phyloP scores from a whole-genome alignment of 2,329 filamentous ascomycete genomes.

The Ophiostoma ips region DNA sequence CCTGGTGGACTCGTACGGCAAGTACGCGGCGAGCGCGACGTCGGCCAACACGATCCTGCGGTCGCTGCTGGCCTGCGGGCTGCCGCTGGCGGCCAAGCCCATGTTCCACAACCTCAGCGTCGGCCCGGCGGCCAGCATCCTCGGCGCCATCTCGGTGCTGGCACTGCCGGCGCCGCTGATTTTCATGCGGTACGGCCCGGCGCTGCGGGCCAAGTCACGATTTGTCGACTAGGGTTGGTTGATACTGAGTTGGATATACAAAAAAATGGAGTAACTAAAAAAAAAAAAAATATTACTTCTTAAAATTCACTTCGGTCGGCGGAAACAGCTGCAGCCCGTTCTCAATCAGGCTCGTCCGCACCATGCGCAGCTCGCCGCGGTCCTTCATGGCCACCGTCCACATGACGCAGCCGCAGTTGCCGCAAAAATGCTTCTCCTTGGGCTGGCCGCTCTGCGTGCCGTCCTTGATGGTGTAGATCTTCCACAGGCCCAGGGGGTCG shows the following conservation, averaged over 20 bases:
- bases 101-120: conserved; percentile 37
- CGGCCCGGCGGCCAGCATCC: conserved; percentile 12
- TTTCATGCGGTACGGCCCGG: conserved; percentile 9
- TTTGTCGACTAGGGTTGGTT: conserved; percentile 4
- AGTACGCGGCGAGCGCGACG: conserved; percentile 47
- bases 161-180: conserved; percentile 35
- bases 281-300: neutral
- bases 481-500: conserved; percentile 11
- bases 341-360: conserved; percentile 13
- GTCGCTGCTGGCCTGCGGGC: conserved; percentile 39
- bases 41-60: conserved; percentile 50
- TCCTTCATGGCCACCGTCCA: conserved; percentile 14
- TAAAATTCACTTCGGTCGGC: conserved; percentile 10
- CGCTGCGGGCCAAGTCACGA: conserved; percentile 8
- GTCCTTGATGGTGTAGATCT: conserved; percentile 12
- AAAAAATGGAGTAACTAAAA: neutral
- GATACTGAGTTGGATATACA: neutral
- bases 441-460: conserved; percentile 13
- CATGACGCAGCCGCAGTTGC: conserved; percentile 14
- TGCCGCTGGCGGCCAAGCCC: conserved; percentile 43
- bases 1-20: conserved; percentile 38
- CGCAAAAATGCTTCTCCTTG: conserved; percentile 15
- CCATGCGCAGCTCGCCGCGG: conserved; percentile 12
- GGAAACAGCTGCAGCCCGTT: conserved; percentile 10
- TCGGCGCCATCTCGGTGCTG: conserved; percentile 26